Evolutionary conservation across 73 alveolate species (phyloP).

Genomic region (Urostyla sp.): DNA sequence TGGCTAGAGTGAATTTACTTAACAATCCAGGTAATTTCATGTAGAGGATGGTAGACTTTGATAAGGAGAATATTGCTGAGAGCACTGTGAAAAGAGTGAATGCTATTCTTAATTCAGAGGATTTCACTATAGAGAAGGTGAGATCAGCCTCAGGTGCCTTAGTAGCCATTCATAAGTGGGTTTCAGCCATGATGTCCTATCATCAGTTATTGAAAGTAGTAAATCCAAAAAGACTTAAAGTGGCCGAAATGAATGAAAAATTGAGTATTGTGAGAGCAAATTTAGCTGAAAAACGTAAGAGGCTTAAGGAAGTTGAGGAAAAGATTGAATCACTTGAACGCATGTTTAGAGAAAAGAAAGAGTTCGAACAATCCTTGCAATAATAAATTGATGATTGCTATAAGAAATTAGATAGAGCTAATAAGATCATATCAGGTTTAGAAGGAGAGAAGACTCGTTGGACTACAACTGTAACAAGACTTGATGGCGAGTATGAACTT

Average conservation of each 20-base stretch:
- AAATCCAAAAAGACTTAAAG: conserved; percentile 67
- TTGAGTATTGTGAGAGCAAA: conserved; percentile 64
- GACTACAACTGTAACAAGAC: conserved; percentile 93
- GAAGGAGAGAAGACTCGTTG: conserved; percentile 98
- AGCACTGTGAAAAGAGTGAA: conserved; percentile 75
- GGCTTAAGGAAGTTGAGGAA: conserved; percentile 86
- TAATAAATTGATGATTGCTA: conserved; percentile 82
- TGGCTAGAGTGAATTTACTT: conserved; percentile 80
- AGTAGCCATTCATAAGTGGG: conserved; percentile 80
- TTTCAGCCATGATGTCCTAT: conserved; percentile 78
- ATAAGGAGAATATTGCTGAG: conserved; percentile 83
- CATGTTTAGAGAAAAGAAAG: conserved; percentile 70
- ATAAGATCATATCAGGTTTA: conserved; percentile 94
- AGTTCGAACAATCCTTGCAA: conserved; percentile 66
- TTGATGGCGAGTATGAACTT: conserved; percentile 81
- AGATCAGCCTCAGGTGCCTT: conserved; percentile 81
- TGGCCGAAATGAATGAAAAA: conserved; percentile 75
- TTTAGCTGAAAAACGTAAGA: conserved; percentile 72
- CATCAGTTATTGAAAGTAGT: conserved; percentile 74
- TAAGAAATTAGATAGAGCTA: conserved; percentile 97
- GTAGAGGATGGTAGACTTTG: conserved; percentile 75
- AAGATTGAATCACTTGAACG: conserved; percentile 84
- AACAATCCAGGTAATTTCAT: conserved; percentile 81
- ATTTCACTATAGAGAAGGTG: conserved; percentile 80
- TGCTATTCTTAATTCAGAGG: conserved; percentile 72